phyloP scores from a whole-genome alignment of 1,284 basidiomycete species.

The Chalciporus sp. region DNA sequence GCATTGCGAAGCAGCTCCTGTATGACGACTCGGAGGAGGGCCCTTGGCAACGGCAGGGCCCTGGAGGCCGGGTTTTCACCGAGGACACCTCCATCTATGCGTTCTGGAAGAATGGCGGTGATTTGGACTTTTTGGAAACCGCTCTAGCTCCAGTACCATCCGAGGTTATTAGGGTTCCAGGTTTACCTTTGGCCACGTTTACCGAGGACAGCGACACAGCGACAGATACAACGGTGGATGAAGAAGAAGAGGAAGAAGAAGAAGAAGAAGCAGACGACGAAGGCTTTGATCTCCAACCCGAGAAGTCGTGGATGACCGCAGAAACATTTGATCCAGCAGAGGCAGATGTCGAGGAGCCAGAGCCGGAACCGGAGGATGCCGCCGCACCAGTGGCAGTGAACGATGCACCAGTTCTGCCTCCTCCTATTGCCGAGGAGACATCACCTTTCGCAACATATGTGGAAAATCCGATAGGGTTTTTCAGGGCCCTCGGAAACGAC shows the following conservation, averaged over 20 bases:
- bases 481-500: conserved; percentile 35
- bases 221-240: conserved; percentile 11
- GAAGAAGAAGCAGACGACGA: conserved; percentile 12
- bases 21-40: conserved; percentile 24
- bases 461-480: conserved; percentile 33
- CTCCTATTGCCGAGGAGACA: neutral
- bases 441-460: conserved; percentile 13
- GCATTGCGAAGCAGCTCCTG: conserved; percentile 19
- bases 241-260: conserved; percentile 11
- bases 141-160: neutral
- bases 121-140: conserved; percentile 43
- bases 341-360: conserved; percentile 7
- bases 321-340: neutral
- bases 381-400: fast-evolving
- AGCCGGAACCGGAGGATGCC: conserved; percentile 4
- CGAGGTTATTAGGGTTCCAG: neutral
- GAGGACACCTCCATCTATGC: conserved; percentile 44
- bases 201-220: conserved; percentile 6
- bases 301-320: conserved; percentile 35
- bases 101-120: conserved; percentile 47
- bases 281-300: conserved; percentile 16
- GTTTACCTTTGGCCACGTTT: neutral
- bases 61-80: conserved; percentile 17
- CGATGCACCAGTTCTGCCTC: neutral
- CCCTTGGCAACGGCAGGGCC: conserved; percentile 24